Evolutionary conservation across 306 rosid genomes (phyloP).

Genomic region (Adenanthera pavonina): DNA sequence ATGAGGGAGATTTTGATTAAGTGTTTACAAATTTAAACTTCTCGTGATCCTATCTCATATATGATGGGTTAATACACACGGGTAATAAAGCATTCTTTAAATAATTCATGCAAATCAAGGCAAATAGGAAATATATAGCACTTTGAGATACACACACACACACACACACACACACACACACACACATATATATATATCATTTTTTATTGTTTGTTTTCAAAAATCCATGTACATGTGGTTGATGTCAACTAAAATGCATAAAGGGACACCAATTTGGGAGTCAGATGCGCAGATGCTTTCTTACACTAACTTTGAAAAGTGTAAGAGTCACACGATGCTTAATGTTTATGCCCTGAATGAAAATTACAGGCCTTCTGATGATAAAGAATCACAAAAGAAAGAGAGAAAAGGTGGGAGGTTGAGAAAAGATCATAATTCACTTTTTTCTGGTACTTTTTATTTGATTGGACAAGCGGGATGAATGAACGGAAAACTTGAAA

Average conservation of each 20-base stretch:
- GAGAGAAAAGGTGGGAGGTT: not conserved
- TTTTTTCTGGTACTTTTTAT: not conserved
- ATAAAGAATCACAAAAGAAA: not conserved
- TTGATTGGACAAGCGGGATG: conserved; percentile 1
- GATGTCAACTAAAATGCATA: conserved; percentile 13
- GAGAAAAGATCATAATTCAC: conserved; percentile 4
- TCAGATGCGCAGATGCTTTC: not conserved
- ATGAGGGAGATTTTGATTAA: not conserved
- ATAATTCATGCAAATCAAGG: no score
- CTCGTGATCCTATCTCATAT: no score
- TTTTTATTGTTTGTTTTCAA: no score
- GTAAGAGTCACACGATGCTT: not conserved
- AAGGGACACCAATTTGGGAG: conserved; percentile 6
- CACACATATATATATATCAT: no score
- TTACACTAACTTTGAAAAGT: not conserved
- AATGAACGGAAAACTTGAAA: conserved; percentile 13
- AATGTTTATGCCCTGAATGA: conserved; percentile 13
- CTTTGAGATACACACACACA: no score
- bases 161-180: no score
- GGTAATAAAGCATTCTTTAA: no score
- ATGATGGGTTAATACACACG: no score
- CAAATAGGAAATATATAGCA: no score
- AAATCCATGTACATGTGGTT: not conserved
- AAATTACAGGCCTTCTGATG: not conserved
- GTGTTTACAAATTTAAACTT: no score